Evolutionary conservation across 805 yeast species (phyloP).

Genomic region (Ogataea philodendri): DNA sequence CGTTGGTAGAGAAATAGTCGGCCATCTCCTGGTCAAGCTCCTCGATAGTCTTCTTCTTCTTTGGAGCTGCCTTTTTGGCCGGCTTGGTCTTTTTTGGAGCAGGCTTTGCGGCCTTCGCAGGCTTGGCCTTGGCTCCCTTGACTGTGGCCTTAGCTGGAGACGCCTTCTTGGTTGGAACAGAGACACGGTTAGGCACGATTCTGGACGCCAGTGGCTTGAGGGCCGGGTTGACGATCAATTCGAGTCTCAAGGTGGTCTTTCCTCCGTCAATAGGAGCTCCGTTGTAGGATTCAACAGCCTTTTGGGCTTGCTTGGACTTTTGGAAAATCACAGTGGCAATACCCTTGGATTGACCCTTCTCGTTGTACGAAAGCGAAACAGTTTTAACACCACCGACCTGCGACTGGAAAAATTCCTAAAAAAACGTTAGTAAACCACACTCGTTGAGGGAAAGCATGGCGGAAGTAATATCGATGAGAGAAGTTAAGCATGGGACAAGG

Average conservation of each 20-base stretch:
- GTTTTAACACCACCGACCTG: slow-evolving; percentile 82
- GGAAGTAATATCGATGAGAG: not conserved
- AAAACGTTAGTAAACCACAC: slow-evolving; percentile 22
- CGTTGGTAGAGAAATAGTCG: slow-evolving; percentile 75
- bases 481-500: slow-evolving; percentile 7
- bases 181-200: too few species aligned
- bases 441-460: slow-evolving; percentile 2
- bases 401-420: slow-evolving; percentile 81
- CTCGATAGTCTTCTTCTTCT: slow-evolving; percentile 71
- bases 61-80: slow-evolving; percentile 26
- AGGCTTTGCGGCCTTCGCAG: slow-evolving; percentile 46
- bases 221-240: slow-evolving; percentile 82
- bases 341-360: slow-evolving; percentile 88
- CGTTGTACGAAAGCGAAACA: slow-evolving; percentile 75
- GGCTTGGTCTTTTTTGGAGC: slow-evolving; percentile 36
- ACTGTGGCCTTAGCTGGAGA: slow-evolving; percentile 13
- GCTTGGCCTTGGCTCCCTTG: slow-evolving; percentile 27
- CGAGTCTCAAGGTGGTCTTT: slow-evolving; percentile 67
- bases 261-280: slow-evolving; percentile 95
- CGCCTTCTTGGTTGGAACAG: slow-evolving; percentile 40
- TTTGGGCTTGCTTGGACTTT: slow-evolving; percentile 63
- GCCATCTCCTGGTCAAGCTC: slow-evolving; percentile 98
- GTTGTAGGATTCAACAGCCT: slow-evolving; percentile 80
- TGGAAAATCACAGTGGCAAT: slow-evolving; percentile 83
- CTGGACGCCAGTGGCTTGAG: slow-evolving; percentile 72